Evolutionary conservation across 2,329 filamentous ascomycete species (phyloP), one percentile per base, ranked within the genome.

Genomic region (Chrysosporium queenslandicum): DNA sequence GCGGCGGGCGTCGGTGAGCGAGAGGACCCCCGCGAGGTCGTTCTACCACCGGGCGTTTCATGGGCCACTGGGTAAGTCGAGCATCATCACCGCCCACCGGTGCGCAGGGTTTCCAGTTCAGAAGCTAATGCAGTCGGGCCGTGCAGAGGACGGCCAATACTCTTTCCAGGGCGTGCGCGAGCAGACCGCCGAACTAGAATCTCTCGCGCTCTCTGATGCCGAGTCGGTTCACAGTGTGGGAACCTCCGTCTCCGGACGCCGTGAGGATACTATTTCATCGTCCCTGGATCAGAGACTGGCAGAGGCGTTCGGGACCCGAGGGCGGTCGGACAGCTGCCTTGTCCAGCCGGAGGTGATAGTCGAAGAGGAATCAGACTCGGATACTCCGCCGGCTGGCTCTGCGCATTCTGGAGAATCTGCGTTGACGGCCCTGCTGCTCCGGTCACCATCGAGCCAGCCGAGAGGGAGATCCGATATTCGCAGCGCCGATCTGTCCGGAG

Each of bases 161-260:
- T 85, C 87, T 36, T 77, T 77, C 30, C 81, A 83, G 54, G 86
- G 82, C 58, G 85, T 95, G 37, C 84, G 89, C 58, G 84, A 92
- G 68, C 85, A 92, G 64, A 94, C 89, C 2, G 87, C 88, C 48
- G 87, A 94, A 68, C 76, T 95, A 53, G 89, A 89, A 40, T 87
- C 81, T 16, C 88, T 90, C 65, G 83, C 87, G 46, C 77, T 95
- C 25, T 83, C 83, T 36, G 81, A 86, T 51, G 56, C 52, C 11
- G 60, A 60, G 23, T 56, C 55, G 25, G 50, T 55, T 18, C 52
- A 66, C 37, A 64, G 64, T 55, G 60, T 58, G 41, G 34, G 25
- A 25, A 41, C 47, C 21, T 58, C 56, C 18, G 60, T 63, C 23
- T 41, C 55, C 27, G 59, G 58, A n/a, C 59, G 63, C 30, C 55